These are phyloP conservation scores for Teratosphaeria destructans DNA, from an alignment of 2,329 filamentous ascomycete species.

Conservation along the genomic window DNA sequence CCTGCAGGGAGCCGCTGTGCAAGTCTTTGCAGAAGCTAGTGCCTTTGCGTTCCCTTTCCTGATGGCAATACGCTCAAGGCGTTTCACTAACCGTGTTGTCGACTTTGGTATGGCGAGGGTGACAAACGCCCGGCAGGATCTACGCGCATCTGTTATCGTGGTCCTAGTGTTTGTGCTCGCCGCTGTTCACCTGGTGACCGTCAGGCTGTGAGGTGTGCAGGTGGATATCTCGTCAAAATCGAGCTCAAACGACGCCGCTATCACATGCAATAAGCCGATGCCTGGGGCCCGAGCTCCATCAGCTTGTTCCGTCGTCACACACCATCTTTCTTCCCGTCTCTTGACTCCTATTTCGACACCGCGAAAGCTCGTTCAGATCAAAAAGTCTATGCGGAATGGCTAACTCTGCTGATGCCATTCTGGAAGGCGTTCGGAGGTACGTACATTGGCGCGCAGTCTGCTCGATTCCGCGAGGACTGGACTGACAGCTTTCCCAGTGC, in stretches of 20 bases:
- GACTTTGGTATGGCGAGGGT: no score
- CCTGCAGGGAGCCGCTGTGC: no score
- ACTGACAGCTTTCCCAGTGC: background rate
- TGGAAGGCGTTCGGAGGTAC: background rate
- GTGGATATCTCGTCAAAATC: no score
- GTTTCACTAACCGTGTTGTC: no score
- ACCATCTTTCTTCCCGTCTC: background rate
- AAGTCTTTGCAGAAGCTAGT: no score
- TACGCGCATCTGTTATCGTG: no score
- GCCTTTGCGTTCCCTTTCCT: no score
- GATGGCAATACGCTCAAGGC: no score
- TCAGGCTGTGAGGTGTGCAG: no score
- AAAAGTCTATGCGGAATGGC: background rate
- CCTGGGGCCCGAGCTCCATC: background rate
- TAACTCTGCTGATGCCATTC: background rate
- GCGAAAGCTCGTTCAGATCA: background rate
- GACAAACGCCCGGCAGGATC: no score
- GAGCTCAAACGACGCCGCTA: background rate
- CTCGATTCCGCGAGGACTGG: background rate
- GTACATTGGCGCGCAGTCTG: background rate
- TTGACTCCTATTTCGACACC: background rate
- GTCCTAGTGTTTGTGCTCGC: no score
- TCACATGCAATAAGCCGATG: background rate
- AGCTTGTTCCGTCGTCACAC: background rate
- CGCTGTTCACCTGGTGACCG: no score